Evolutionary conservation across 2,329 filamentous ascomycete genomes (phyloP).

Genomic region (Corinectria fuckeliana): DNA sequence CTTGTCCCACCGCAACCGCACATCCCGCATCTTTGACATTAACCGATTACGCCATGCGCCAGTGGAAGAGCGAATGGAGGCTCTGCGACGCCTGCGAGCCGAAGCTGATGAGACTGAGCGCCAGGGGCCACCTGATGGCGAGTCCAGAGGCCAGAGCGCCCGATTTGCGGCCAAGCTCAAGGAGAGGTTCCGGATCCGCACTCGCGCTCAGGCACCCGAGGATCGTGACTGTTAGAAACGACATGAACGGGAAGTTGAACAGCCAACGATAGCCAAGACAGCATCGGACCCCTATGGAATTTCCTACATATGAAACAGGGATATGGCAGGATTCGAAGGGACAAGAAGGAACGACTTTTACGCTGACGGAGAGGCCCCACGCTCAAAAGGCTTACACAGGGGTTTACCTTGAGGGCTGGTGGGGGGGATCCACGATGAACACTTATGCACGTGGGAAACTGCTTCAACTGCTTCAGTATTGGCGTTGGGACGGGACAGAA

Average conservation of each 20-base stretch:
- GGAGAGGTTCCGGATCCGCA: slow-evolving; percentile 60
- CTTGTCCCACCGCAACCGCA: slow-evolving; percentile 50
- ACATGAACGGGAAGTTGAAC: not conserved
- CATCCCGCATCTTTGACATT: slow-evolving; percentile 62
- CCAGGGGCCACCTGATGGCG: slow-evolving; percentile 34
- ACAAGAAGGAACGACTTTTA: not conserved
- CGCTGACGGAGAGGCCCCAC: not conserved
- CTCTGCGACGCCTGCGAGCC: slow-evolving; percentile 54
- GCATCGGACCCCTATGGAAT: not conserved
- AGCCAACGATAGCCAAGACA: not conserved
- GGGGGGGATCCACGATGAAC: not conserved
- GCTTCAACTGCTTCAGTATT: slow-evolving; percentile 17
- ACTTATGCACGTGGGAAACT: not conserved
- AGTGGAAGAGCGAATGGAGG: slow-evolving; percentile 67
- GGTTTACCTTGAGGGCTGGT: not conserved
- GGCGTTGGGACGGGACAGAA: slow-evolving; percentile 25
- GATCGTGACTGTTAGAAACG: slow-evolving; percentile 21
- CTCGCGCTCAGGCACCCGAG: slow-evolving; percentile 48
- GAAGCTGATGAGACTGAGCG: slow-evolving; percentile 31
- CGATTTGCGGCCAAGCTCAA: slow-evolving; percentile 57
- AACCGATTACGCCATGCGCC: slow-evolving; percentile 64
- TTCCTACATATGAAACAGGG: not conserved
- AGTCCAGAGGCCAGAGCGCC: slow-evolving; percentile 49
- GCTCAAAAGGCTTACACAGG: not conserved
- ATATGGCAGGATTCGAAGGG: not conserved